Percentiles rank a stretch among this genome's conserved stretches.
Conservation (phyloP, 495 filamentous ascomycete species). For the Penicillium psychrofluorescens region DNA sequence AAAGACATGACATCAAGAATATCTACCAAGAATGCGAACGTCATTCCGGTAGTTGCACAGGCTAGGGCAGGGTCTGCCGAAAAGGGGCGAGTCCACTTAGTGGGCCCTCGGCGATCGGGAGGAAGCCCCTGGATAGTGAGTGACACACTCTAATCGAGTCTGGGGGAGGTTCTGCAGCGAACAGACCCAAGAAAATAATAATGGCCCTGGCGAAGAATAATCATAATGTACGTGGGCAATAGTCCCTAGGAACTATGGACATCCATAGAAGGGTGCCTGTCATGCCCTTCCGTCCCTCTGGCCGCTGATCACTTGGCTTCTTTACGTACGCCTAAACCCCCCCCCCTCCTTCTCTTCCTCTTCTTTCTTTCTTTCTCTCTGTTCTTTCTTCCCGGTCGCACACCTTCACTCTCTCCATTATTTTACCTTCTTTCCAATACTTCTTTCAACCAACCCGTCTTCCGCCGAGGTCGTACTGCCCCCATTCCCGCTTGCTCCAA, state of each 20-base stretch:
- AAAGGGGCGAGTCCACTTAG: background rate
- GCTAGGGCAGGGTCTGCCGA: too few relatives aligned
- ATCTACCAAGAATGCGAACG: too few relatives aligned
- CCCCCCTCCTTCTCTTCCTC: background rate
- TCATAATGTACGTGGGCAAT: background rate
- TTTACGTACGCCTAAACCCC: background rate
- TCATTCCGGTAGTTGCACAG: too few relatives aligned
- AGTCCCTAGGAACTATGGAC: background rate
- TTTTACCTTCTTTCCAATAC: background rate
- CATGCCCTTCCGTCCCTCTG: slow-evolving; percentile 2
- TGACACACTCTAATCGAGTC: slow-evolving; percentile 2
- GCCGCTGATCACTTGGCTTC: too few relatives aligned
- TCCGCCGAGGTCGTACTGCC: too few relatives aligned
- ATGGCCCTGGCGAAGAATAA: background rate
- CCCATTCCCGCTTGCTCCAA: too few relatives aligned
- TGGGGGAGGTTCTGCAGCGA: slow-evolving; percentile 7
- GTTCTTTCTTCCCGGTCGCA: background rate
- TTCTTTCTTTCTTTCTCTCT: background rate
- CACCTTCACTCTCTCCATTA: slow-evolving; percentile 9
- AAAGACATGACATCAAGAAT: too few relatives aligned
- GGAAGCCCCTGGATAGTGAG: slow-evolving; percentile 7
- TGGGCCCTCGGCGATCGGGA: slow-evolving; percentile 12
- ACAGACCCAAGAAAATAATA: background rate
- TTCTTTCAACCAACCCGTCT: too few relatives aligned
- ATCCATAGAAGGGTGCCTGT: background rate